Evolutionary conservation across 2,329 filamentous ascomycete genomes (phyloP), one percentile per base, ranked within the genome.

Genomic region (Corynespora cassiicola): DNA sequence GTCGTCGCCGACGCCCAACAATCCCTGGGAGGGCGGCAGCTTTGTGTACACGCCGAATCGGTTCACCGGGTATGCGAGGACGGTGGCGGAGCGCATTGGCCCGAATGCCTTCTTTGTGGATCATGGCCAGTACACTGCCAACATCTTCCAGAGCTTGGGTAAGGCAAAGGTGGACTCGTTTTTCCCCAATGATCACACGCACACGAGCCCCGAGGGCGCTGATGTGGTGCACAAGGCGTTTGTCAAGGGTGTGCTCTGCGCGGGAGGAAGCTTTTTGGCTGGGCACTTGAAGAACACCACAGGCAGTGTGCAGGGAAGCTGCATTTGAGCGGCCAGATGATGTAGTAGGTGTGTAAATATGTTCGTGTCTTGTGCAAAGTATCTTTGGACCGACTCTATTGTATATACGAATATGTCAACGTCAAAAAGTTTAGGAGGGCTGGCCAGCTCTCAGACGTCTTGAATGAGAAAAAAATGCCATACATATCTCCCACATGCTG

Each of bases 171-270:
- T 82, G 17, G 75, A 82, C 57, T 66, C 69, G 0, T 71, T 76
- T 45, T 86, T 76, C 45, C 79, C 81, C 0, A 72, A 73, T 14
- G 82, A 85, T 50, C 82, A 86, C 60, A 86, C 82, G 0, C 83
- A 85, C 59, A 84, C 82, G 2, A 77, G 74, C 34, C 68, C 78
- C 0, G 68, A 65, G 18, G 77, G 81, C n/a, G 81, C 83, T 1
- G 70, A 79, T 42, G 65, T 76, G 4, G 77, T 80, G 36, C 75
- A 80, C 0, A 70, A 78, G 51, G 75, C 78, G 5, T 86, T 85
- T 52, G 75, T 82, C 19, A 81, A 82, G 68, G 81, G 72, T 0
- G 58, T 82, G 11, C 68, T 73, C 42, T 82, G 78, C 51, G 72
- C 65, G 2, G 71, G 70, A 6, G 74, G 73, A 12, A 66, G 64